Conservation (phyloP, 2,329 filamentous ascomycete species). For the Colletotrichum camelliae region DNA sequence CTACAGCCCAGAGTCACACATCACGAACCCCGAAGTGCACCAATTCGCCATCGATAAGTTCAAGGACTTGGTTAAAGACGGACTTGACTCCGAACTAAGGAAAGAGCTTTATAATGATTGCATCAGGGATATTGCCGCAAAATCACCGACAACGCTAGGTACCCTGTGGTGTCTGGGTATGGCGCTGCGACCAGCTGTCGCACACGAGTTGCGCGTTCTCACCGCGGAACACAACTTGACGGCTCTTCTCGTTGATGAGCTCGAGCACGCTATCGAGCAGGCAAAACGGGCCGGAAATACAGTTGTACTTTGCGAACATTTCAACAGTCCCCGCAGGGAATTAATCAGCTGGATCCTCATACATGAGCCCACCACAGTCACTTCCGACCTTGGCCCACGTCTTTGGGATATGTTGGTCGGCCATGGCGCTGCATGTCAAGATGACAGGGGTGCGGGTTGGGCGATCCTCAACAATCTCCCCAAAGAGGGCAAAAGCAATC, state of each 20-base stretch:
- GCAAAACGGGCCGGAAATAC: conserved; percentile 47
- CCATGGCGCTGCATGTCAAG: conserved; percentile 59
- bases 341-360: conserved; percentile 64
- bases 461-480: conserved; percentile 60
- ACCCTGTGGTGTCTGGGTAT: conserved; percentile 71
- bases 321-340: conserved; percentile 60
- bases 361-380: conserved; percentile 66
- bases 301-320: conserved; percentile 50
- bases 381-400: conserved; percentile 62
- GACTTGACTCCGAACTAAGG: conserved; percentile 60
- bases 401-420: conserved; percentile 81
- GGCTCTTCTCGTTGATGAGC: conserved; percentile 66
- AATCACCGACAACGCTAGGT: conserved; percentile 70
- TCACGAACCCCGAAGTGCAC: conserved; percentile 67
- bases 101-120: conserved; percentile 70
- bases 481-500: conserved; percentile 49
- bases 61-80: conserved; percentile 60
- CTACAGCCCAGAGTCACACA: conserved; percentile 54
- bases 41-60: conserved; percentile 68
- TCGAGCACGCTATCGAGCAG: conserved; percentile 58
- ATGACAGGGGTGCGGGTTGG: conserved; percentile 74
- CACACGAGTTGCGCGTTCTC: conserved; percentile 60
- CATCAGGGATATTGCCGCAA: conserved; percentile 69
- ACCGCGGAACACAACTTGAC: conserved; percentile 67
- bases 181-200: conserved; percentile 50